phyloP scores from a whole-genome alignment of 2,329 filamentous ascomycete species.

The Aquanectria penicillioides region DNA sequence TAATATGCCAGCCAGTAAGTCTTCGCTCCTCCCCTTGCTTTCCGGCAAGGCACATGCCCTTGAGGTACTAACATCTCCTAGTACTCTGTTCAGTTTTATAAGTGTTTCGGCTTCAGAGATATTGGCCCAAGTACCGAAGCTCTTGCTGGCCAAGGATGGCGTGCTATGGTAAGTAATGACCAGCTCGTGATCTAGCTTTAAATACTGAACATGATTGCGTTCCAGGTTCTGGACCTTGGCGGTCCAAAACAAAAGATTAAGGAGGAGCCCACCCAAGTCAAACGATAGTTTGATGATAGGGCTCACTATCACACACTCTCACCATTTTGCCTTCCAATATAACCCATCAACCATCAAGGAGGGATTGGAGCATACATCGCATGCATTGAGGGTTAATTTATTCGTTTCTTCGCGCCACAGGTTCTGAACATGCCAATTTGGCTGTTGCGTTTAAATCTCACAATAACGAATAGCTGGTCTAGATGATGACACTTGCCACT shows the following conservation, averaged over 20 bases:
- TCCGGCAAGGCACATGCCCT: background rate
- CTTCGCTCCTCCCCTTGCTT: background rate
- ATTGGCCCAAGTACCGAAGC: slow-evolving; percentile 73
- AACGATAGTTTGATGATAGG: slow-evolving; percentile 7
- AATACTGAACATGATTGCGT: background rate
- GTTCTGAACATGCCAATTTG: background rate
- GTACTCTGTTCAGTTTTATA: slow-evolving; percentile 79
- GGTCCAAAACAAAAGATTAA: slow-evolving; percentile 39
- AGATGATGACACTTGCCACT: background rate
- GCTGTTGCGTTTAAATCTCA: background rate
- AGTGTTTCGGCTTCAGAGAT: slow-evolving; percentile 77
- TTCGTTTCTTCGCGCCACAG: background rate
- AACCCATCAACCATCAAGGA: too few species aligned
- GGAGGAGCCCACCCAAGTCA: slow-evolving; percentile 36
- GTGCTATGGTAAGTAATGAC: slow-evolving; percentile 73
- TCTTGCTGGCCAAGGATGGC: slow-evolving; percentile 84
- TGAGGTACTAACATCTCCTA: slow-evolving; percentile 40
- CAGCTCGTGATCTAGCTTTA: too few species aligned
- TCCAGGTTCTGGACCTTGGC: slow-evolving; percentile 37
- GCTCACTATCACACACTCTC: too few species aligned
- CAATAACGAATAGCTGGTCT: background rate
- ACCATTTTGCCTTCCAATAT: too few species aligned
- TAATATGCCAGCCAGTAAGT: slow-evolving; percentile 78
- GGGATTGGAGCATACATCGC: too few species aligned
- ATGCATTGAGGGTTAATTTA: too few species aligned